A percentile compares a stretch with the other conserved stretches of the same genome.
phyloP scores from a whole-genome alignment of 768 basidiomycete species.

The Trametes cinnabarina region DNA sequence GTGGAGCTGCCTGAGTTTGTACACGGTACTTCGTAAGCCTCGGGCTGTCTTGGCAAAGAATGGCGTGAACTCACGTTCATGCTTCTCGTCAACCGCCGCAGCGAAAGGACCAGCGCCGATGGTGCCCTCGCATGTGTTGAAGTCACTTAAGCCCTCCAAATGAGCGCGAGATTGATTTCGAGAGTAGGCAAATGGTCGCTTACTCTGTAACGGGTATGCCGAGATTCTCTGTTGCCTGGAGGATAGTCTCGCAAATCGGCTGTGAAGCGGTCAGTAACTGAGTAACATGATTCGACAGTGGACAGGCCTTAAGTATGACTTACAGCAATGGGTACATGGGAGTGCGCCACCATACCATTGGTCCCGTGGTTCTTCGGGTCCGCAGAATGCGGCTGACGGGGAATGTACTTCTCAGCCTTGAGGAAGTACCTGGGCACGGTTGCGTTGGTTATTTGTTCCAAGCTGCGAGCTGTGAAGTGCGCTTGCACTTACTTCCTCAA shows the following conservation, averaged over 20 bases:
- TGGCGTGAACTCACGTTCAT: constrained; percentile 22
- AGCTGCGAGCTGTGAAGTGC: no score
- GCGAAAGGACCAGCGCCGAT: constrained; percentile 16
- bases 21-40: not conserved
- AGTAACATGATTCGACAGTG: not conserved
- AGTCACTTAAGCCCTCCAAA: constrained; percentile 17
- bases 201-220: constrained; percentile 6
- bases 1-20: constrained; percentile 23
- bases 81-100: constrained; percentile 18
- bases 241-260: constrained; percentile 1
- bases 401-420: constrained; percentile 21
- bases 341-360: constrained; percentile 4
- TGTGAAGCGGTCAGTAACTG: not conserved
- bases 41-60: no score
- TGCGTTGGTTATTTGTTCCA: not conserved
- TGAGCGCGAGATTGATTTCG: no score
- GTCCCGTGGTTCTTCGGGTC: constrained; percentile 3
- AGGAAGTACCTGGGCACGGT: constrained; percentile 20
- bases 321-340: constrained; percentile 2
- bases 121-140: constrained; percentile 18
- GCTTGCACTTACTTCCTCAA: constrained; percentile 8
- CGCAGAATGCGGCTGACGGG: not conserved
- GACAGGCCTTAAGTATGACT: not conserved
- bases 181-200: not conserved
- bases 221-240: not conserved